Conservation (phyloP, 169 alveolate species). For the Toxoplasma gondii region DNA sequence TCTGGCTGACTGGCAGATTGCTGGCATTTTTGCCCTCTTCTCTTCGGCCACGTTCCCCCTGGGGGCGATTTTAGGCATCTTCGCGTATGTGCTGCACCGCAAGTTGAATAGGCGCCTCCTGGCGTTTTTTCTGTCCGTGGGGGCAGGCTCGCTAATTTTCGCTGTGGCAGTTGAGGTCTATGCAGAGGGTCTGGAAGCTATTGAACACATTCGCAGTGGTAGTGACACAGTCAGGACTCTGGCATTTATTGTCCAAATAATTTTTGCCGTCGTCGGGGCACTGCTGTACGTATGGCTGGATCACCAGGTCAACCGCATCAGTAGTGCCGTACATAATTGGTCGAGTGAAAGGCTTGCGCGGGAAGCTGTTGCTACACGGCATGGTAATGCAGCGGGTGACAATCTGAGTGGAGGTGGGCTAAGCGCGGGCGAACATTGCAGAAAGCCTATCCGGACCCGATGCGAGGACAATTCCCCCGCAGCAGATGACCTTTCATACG, state of each 20-base stretch:
- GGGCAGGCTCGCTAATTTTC: slow-evolving; percentile 37
- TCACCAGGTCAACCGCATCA: slow-evolving; percentile 2
- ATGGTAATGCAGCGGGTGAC: too few species aligned
- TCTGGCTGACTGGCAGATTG: slow-evolving; percentile 42
- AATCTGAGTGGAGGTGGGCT: too few species aligned
- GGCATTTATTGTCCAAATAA: slow-evolving; percentile 14
- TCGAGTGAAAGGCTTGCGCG: background rate
- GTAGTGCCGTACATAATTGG: background rate
- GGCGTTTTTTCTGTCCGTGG: background rate
- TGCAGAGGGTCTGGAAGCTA: slow-evolving; percentile 46
- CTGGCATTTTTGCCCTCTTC: slow-evolving; percentile 5
- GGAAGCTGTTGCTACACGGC: too few species aligned
- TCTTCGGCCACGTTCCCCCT: slow-evolving; percentile 3
- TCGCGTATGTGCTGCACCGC: background rate
- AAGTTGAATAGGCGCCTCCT: slow-evolving; percentile 3
- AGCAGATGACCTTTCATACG: background rate
- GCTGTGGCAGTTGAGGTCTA: slow-evolving; percentile 41
- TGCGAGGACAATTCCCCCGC: too few species aligned
- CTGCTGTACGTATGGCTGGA: slow-evolving; percentile 33
- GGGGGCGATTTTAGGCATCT: slow-evolving; percentile 20
- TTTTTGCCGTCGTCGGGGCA: slow-evolving; percentile 34
- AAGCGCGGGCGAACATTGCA: too few species aligned
- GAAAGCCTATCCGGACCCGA: too few species aligned
- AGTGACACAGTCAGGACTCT: background rate
- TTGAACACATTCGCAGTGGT: background rate